Percentiles rank a stretch among this genome's conserved stretches.
These are phyloP conservation scores for Aspergillus steynii DNA, from an alignment of 495 filamentous ascomycete genomes.

Conservation along the genomic window DNA sequence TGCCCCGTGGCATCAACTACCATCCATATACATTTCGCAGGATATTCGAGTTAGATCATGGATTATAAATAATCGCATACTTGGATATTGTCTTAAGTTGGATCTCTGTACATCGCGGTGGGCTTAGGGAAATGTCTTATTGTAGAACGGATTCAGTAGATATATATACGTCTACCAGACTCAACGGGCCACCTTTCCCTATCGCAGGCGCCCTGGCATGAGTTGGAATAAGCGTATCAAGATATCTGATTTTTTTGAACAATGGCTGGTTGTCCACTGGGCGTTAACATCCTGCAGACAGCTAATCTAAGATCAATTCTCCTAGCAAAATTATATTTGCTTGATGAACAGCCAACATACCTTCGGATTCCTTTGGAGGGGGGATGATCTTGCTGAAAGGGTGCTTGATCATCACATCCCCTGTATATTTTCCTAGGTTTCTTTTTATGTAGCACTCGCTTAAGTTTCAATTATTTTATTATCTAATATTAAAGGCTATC, in stretches of 20 bases:
- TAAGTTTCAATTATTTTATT: neutral
- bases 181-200: neutral
- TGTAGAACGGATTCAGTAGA: too few species aligned
- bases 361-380: neutral
- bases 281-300: neutral
- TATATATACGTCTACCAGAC: neutral
- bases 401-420: neutral
- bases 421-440: slow-evolving; percentile 7
- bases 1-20: neutral
- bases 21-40: too few species aligned
- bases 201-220: neutral
- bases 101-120: too few species aligned
- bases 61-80: too few species aligned
- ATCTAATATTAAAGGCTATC: neutral
- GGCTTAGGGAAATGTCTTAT: too few species aligned
- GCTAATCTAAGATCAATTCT: slow-evolving; percentile 4
- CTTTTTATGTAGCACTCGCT: neutral
- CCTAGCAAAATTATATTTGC: neutral
- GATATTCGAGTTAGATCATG: too few species aligned
- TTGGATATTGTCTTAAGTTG: too few species aligned
- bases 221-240: neutral
- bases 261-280: neutral
- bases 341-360: neutral
- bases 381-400: slow-evolving; percentile 3
- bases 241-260: neutral